phyloP scores from a whole-genome alignment of 2,329 filamentous ascomycete genomes.

The Monosporascus sp. region DNA sequence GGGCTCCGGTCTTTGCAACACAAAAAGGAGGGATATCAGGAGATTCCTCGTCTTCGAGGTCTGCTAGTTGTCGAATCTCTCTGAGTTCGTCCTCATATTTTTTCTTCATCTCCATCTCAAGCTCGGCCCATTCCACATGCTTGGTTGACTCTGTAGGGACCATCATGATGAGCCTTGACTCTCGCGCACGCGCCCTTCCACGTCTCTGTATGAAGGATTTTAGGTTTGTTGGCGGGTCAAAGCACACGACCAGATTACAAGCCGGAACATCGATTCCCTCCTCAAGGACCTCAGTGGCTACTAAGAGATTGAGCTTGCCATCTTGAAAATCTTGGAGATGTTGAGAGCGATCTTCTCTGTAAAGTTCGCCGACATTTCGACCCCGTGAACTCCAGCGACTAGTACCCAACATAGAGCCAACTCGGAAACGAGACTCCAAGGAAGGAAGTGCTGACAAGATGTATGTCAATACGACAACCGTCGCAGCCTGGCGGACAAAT shows the following conservation, averaged over 20 bases:
- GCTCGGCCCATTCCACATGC: slow-evolving; percentile 50
- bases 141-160: slow-evolving; percentile 24
- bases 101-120: slow-evolving; percentile 69
- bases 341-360: slow-evolving; percentile 20
- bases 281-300: slow-evolving; percentile 60
- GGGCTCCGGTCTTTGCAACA: slow-evolving; percentile 47
- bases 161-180: slow-evolving; percentile 46
- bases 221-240: slow-evolving; percentile 42
- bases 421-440: slow-evolving; percentile 38
- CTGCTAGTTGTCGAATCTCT: slow-evolving; percentile 36
- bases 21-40: slow-evolving; percentile 28
- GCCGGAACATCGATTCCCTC: slow-evolving; percentile 64
- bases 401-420: slow-evolving; percentile 52
- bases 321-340: slow-evolving; percentile 45
- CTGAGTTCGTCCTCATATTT: slow-evolving; percentile 62
- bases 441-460: slow-evolving; percentile 49
- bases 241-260: slow-evolving; percentile 58
- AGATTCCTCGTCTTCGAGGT: slow-evolving; percentile 39
- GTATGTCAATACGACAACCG: slow-evolving; percentile 53
- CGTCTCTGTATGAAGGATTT: slow-evolving; percentile 56
- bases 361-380: slow-evolving; percentile 34
- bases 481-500: slow-evolving; percentile 60
- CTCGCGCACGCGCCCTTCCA: slow-evolving; percentile 44
- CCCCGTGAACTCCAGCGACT: slow-evolving; percentile 33
- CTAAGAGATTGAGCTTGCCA: slow-evolving; percentile 50